phyloP scores from a whole-genome alignment of 73 alveolate species.

The Effrenium voratum region DNA sequence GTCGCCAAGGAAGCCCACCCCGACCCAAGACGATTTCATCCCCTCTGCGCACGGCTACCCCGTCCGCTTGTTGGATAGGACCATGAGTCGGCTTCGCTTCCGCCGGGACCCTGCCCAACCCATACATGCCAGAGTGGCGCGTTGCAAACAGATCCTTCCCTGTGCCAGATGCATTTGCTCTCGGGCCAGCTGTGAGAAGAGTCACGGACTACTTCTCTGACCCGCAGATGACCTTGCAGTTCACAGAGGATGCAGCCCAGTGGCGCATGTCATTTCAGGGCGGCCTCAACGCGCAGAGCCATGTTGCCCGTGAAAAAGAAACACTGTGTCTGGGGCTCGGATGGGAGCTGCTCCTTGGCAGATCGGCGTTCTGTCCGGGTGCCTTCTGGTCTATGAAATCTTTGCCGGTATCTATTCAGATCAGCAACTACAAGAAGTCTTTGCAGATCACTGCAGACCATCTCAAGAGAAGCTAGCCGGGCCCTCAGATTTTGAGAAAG shows the following conservation, averaged over 20 bases:
- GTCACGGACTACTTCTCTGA: neutral
- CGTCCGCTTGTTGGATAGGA: neutral
- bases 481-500: neutral
- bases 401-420: neutral
- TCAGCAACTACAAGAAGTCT: neutral
- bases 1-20: neutral
- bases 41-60: slow-evolving; percentile 17
- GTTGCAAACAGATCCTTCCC: slow-evolving; percentile 16
- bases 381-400: slow-evolving; percentile 3
- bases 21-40: neutral
- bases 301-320: neutral
- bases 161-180: neutral
- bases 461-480: neutral
- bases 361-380: neutral
- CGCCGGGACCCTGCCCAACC: neutral
- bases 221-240: neutral
- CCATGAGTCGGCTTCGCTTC: neutral
- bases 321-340: too few relatives aligned
- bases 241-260: neutral
- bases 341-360: slow-evolving; percentile 68
- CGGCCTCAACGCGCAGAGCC: slow-evolving; percentile 17
- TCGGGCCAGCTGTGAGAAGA: neutral
- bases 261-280: slow-evolving; percentile 1
- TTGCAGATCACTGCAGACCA: neutral
- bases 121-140: slow-evolving; percentile 20